Conservation (phyloP, 2,329 filamentous ascomycete species). For the Epichloe typhina region DNA sequence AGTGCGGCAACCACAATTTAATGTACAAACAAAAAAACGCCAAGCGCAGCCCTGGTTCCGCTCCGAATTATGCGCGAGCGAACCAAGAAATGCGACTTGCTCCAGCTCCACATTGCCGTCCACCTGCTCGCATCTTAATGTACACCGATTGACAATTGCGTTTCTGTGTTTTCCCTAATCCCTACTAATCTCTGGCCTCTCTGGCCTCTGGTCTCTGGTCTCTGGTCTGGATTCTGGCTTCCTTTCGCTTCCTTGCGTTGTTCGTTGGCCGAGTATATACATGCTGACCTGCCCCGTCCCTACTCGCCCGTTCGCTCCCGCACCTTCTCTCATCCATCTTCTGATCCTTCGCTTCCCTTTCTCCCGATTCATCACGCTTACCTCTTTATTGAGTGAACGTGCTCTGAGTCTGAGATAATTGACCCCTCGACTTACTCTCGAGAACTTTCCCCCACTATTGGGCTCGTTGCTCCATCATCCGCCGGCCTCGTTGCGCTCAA, state of each 20-base stretch:
- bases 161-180: neutral
- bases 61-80: neutral
- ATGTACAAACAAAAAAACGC: neutral
- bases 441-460: neutral
- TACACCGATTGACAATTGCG: neutral
- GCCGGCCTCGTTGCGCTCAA: neutral
- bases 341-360: neutral
- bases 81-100: neutral
- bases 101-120: conserved; percentile 1
- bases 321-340: neutral
- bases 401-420: neutral
- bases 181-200: neutral
- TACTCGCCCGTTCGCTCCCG: neutral
- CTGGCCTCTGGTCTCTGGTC: neutral
- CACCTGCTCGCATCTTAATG: neutral
- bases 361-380: neutral
- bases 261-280: neutral
- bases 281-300: neutral
- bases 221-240: neutral
- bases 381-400: conserved; percentile 4
- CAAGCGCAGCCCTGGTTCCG: neutral
- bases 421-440: neutral
- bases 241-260: neutral
- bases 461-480: neutral
- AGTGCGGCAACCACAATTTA: neutral